These are phyloP conservation scores for Takashimella tepidaria DNA, from an alignment of 1,284 basidiomycete genomes.

Conservation along the genomic window DNA sequence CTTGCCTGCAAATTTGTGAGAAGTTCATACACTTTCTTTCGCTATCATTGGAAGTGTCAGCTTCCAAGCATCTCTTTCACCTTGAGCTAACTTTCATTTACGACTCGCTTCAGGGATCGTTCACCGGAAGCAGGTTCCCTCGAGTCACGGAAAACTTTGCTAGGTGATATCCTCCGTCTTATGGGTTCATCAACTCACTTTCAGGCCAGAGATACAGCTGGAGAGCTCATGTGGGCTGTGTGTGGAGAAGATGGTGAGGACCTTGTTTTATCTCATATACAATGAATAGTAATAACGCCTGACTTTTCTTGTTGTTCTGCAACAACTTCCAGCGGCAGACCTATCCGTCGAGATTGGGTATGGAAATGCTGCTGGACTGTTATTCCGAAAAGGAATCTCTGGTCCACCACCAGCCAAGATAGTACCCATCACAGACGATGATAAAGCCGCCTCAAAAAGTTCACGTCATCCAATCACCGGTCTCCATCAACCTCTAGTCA, in stretches of 20 bases:
- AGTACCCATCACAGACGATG: slow-evolving; percentile 7
- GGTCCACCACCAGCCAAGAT: slow-evolving; percentile 50
- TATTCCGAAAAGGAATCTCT: slow-evolving; percentile 81
- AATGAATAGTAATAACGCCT: too few species aligned
- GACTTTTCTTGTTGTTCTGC: neutral
- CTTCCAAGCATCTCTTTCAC: too few species aligned
- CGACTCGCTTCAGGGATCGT: slow-evolving; percentile 55
- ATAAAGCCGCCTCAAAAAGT: slow-evolving; percentile 20
- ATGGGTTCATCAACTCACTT: slow-evolving; percentile 66
- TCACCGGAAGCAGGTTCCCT: slow-evolving; percentile 55
- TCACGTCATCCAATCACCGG: slow-evolving; percentile 12
- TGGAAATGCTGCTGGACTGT: slow-evolving; percentile 84
- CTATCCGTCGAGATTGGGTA: slow-evolving; percentile 76
- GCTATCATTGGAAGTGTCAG: neutral
- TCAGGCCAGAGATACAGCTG: slow-evolving; percentile 65
- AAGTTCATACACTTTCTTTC: slow-evolving; percentile 4
- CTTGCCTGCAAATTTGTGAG: slow-evolving; percentile 62
- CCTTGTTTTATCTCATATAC: neutral
- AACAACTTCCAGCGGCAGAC: slow-evolving; percentile 54
- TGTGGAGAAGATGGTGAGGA: slow-evolving; percentile 71
- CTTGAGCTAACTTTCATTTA: neutral
- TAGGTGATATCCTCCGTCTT: slow-evolving; percentile 75
- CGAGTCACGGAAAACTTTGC: slow-evolving; percentile 62
- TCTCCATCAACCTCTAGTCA: neutral
- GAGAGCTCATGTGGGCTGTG: slow-evolving; percentile 78